phyloP scores from a whole-genome alignment of 2,329 filamentous ascomycete genomes.

The Penicillium concentricum region DNA sequence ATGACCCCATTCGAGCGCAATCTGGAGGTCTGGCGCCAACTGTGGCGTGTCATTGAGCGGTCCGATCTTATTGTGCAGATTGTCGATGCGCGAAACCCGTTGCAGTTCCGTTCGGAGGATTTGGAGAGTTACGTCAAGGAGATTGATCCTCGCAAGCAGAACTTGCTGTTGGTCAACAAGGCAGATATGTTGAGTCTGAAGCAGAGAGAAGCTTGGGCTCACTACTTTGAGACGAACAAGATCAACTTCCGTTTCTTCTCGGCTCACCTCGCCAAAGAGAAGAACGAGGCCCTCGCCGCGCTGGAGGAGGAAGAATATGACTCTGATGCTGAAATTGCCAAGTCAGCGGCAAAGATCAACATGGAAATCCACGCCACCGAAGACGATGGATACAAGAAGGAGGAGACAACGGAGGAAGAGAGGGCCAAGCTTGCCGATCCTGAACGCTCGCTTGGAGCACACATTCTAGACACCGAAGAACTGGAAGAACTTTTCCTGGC shows the following conservation, averaged over 20 bases:
- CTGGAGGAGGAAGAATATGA: slow-evolving; percentile 47
- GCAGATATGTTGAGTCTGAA: slow-evolving; percentile 95
- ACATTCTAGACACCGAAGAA: slow-evolving; percentile 90
- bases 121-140: slow-evolving; percentile 93
- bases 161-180: slow-evolving; percentile 93
- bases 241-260: slow-evolving; percentile 98
- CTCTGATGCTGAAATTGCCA: slow-evolving; percentile 43
- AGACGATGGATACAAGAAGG: slow-evolving; percentile 29
- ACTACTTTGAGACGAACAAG: slow-evolving; percentile 74
- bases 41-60: slow-evolving; percentile 97
- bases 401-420: slow-evolving; percentile 21
- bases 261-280: slow-evolving; percentile 83
- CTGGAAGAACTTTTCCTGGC: slow-evolving; percentile 83
- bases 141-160: slow-evolving; percentile 82
- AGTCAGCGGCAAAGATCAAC: slow-evolving; percentile 47
- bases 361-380: slow-evolving; percentile 35
- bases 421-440: slow-evolving; percentile 22
- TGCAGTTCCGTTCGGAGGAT: slow-evolving; percentile 92
- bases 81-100: slow-evolving; percentile 91
- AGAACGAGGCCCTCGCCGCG: slow-evolving; percentile 69
- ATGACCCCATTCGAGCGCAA: slow-evolving; percentile 99
- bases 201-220: slow-evolving; percentile 81
- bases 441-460: slow-evolving; percentile 53
- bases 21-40: slow-evolving; percentile 92
- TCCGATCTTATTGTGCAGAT: slow-evolving; percentile 97